Conservation (phyloP, 768 basidiomycete genomes). For the Lactifluus hygrophoroides region DNA sequence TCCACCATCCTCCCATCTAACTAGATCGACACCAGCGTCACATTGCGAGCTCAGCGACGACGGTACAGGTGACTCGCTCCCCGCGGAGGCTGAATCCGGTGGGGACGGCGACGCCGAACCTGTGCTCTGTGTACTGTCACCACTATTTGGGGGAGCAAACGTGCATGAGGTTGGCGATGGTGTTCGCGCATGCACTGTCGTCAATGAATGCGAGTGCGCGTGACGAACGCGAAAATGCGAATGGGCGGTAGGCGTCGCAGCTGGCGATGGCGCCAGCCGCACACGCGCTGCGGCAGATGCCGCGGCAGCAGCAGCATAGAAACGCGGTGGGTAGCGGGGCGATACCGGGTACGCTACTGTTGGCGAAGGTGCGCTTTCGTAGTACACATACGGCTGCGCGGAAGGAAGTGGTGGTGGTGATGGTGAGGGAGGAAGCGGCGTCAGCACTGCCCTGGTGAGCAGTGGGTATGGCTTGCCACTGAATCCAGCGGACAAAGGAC, state of each 20-base stretch:
- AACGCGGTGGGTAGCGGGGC: conserved; percentile 14
- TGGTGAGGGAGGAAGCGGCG: conserved; percentile 18
- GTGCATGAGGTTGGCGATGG: conserved; percentile 27
- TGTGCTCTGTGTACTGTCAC: not conserved
- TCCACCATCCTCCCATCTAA: conserved; percentile 9
- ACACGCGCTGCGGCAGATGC: conserved; percentile 9
- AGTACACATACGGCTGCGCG: conserved; percentile 18
- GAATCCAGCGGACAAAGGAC: conserved; percentile 8
- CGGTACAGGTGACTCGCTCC: conserved; percentile 47
- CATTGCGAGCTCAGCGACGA: conserved; percentile 46
- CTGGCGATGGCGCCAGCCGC: conserved; percentile 14
- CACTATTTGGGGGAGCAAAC: conserved; percentile 3
- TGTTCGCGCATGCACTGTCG: conserved; percentile 40
- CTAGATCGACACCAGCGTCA: conserved; percentile 20
- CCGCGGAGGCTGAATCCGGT: conserved; percentile 31
- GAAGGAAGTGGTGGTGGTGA: not conserved
- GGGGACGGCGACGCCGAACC: conserved; percentile 23
- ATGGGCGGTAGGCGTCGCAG: conserved; percentile 14
- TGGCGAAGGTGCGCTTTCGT: conserved; percentile 17
- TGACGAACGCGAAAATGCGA: conserved; percentile 29
- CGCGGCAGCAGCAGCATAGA: conserved; percentile 11
- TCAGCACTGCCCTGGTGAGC: conserved; percentile 14
- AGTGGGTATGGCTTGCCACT: conserved; percentile 6
- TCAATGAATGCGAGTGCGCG: conserved; percentile 40
- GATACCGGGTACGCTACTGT: conserved; percentile 10